Conservation (phyloP, 768 basidiomycete genomes). For the Neoboletus subvelutipes region DNA sequence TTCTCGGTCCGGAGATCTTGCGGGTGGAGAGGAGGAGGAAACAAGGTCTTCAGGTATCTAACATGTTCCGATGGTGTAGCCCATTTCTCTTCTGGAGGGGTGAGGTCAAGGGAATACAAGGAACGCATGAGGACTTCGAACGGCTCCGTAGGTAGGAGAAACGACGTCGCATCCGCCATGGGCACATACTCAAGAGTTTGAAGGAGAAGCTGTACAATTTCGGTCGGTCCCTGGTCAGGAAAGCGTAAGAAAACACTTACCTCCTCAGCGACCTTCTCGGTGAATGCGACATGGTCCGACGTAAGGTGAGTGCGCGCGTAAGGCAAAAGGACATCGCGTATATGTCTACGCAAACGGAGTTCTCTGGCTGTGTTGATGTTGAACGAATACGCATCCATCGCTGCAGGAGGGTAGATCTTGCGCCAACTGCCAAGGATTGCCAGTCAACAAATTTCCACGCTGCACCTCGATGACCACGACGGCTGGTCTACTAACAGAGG, state of each 20-base stretch:
- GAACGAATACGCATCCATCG: constrained; percentile 20
- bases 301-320: constrained; percentile 56
- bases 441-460: constrained; percentile 3
- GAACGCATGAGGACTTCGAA: constrained; percentile 42
- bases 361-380: constrained; percentile 20
- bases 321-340: constrained; percentile 51
- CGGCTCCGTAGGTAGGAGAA: constrained; percentile 56
- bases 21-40: constrained; percentile 10
- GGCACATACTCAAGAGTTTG: constrained; percentile 44
- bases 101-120: constrained; percentile 34
- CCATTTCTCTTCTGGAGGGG: constrained; percentile 46
- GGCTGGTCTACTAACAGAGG: not conserved
- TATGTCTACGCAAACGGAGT: constrained; percentile 40
- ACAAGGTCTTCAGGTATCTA: constrained; percentile 19
- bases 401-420: not conserved
- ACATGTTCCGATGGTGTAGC: constrained; percentile 28
- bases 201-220: constrained; percentile 39
- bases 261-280: constrained; percentile 47
- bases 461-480: not conserved
- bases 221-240: not conserved
- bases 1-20: constrained; percentile 37
- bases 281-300: constrained; percentile 53
- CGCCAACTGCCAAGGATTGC: not conserved
- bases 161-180: constrained; percentile 48
- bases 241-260: constrained; percentile 28